Evolutionary conservation across 2,329 filamentous ascomycete species (phyloP), one percentile per base, ranked within the genome.

Genomic region (Fusarium beomiforme): DNA sequence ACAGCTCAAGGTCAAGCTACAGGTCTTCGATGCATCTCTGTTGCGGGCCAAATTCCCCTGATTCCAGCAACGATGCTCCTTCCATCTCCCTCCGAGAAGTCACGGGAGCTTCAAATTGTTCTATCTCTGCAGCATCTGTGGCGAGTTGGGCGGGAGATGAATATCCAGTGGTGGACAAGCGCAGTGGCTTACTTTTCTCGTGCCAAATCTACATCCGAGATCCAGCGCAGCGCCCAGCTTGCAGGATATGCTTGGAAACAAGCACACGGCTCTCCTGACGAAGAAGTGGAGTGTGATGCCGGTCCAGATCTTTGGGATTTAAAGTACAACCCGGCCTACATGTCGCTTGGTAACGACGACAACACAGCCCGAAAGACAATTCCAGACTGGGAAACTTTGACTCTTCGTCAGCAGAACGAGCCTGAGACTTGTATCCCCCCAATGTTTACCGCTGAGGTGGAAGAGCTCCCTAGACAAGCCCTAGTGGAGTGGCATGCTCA

Each of bases 11-110:
- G 56, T 8, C 59, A 65, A 19, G 50, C 57, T n/a, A 69, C 65
- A 8, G 75, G 76, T 3, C 67, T 81, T 5, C 78, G 81, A 39
- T 66, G 81, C 2, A 81, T 95, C 19, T 90, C 90, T 59, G 86
- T 98, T 37, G 95, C 96, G 1, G 96, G 96, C 0, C 96, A 98
- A 81, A 98, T 99, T 53, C 94, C 95, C 3, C 87, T 99, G 6
- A 82, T 95, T 8, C 95, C 96, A 0, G 87, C 90, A 7, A 91
- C 88, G 7, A 98, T 98, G 95, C 76, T 81, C 5, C 79, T 93
- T 4, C 86, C 87, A 2, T 59, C 73, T 8, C 63, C 78, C 1
- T 77, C 76, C 21, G 75, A 83, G 7, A 77, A 69, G 6, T 81
- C 81, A 9, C 87, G 90, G 69, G 78, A 80, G 34, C 79, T 89